Base-by-base conservation (phyloP, 495 filamentous ascomycete genomes). In the Penicillium fimorum region DNA sequence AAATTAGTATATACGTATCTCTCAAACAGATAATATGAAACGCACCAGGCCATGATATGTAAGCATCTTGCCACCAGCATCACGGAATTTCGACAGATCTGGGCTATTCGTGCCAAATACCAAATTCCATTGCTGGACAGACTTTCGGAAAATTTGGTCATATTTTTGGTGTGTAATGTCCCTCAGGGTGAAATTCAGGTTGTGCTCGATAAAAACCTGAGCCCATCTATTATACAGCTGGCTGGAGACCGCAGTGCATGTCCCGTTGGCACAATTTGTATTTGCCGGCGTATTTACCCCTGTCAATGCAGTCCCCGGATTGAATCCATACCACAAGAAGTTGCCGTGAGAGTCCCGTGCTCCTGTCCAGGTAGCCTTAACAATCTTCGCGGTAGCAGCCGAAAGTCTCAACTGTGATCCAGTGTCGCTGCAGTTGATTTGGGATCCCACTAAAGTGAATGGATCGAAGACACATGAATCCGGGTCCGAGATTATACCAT, bases 401-500 rank as follows among this genome's bases (percentile, higher is more conserved):
- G 42, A 45, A 18, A 45, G 27, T 7, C 12, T 45, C 22, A 22
- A 25, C 22, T 5, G 12, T 0, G 42, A 27, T 13, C 12, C 12
- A 15, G 42, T 45, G 22, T 27, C 42, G 17, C 18, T 45, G 22
- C 42, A 45, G 22, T 45, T 29, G 27, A 30, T 47, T 8, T 29
- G 4, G 12, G 45, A 12, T 17, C 45, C 45, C 4, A 47, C 45
- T 1, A 47, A 6, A 32, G 45, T 3, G 12, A 47, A 47, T 0
- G 45, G 24, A 30, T 47, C 24, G 8, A 47, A 47, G 13, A 24
- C 20, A 27, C 42, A 45, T 27, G 22, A 0, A 25, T 67, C 61
- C 0, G 83, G 83, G 33, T 70, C 56, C 49, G 78, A 79, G 56
- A 88, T 80, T 53, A 88, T 79, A 33, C 73, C 78, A 64, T 88